These are phyloP conservation scores for Phialocephala sp. DNA, from an alignment of 2,329 filamentous ascomycete genomes.

Conservation along the genomic window DNA sequence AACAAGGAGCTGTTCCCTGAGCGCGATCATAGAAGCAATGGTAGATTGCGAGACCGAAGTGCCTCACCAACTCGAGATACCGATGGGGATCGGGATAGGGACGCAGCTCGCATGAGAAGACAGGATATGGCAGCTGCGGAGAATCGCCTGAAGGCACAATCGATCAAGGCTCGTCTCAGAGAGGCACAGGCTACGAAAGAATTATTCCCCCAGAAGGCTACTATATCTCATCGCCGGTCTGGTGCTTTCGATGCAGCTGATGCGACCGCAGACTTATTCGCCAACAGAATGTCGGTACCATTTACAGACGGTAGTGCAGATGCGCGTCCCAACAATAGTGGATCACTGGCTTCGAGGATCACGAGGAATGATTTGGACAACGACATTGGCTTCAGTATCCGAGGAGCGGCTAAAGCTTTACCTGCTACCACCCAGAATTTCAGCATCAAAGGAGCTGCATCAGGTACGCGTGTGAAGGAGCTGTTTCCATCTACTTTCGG, in stretches of 20 bases:
- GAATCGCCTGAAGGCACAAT: slow-evolving; percentile 52
- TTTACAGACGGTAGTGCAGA: slow-evolving; percentile 52
- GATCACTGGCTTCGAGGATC: slow-evolving; percentile 35
- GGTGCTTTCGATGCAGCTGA: slow-evolving; percentile 60
- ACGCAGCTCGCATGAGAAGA: slow-evolving; percentile 20
- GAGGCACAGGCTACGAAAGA: slow-evolving; percentile 47
- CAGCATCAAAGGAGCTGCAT: slow-evolving; percentile 69
- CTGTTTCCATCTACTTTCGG: slow-evolving; percentile 70
- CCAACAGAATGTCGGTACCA: slow-evolving; percentile 54
- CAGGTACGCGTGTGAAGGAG: slow-evolving; percentile 61
- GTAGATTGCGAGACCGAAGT: slow-evolving; percentile 43
- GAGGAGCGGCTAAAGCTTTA: slow-evolving; percentile 58
- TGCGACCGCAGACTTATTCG: slow-evolving; percentile 57
- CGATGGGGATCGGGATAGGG: slow-evolving; percentile 51
- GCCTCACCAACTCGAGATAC: slow-evolving; percentile 42
- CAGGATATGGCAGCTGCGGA: slow-evolving; percentile 38
- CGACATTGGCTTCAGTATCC: slow-evolving; percentile 59
- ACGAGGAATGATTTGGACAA: slow-evolving; percentile 38
- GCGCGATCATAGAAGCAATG: slow-evolving; percentile 38
- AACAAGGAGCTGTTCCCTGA: slow-evolving; percentile 65
- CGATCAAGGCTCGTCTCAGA: slow-evolving; percentile 47
- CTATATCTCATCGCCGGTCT: slow-evolving; percentile 52
- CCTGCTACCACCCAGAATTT: slow-evolving; percentile 56
- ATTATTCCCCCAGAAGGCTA: slow-evolving; percentile 59
- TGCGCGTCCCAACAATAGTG: slow-evolving; percentile 24